Base-by-base conservation (phyloP, 2,329 filamentous ascomycete genomes). In the Colletotrichum sp. region DNA sequence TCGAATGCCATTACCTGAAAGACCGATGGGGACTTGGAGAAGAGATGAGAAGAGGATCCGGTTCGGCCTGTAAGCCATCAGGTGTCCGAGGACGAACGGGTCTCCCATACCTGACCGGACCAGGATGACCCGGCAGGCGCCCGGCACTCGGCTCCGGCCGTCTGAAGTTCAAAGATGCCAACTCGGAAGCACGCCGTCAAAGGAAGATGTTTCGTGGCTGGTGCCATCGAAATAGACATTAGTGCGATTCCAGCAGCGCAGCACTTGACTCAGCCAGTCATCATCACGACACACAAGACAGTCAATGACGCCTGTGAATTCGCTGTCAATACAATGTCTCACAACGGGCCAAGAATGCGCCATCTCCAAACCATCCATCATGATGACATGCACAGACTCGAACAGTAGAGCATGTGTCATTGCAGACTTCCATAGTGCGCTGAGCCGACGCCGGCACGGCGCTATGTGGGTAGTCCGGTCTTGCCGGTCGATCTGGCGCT, bases 401-500 rank as follows among this genome's bases (percentile, higher is more conserved):
- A 28, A 60, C 9, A 18, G n/a, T 15, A 16, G 21, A 28, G 30
- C 18, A 26, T 28, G 24, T 55, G 55, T 68, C 69, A 63, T 71
- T 28, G 5, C 21, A 28, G 52, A 60, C 36, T 21, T 62, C 59
- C 30, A 8, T 63, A 64, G 55, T 49, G 49, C n/a, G 68, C 63
- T 12, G 69, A 67, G 72, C 72, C 24, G 55, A 55, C 52, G 39
- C 69, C 72, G 62, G 72, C 55, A 63, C 18, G 44, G 69, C 52
- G 52, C 69, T 32, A 75, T 68, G 69, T 72, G 55, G 67, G 26
- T 34, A 21, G n/a, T n/a, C 59, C 59, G 72, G n/a, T n/a, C 8
- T 57, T 32, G 26, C 52, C 69, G 39, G 72, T 68, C 57, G 72
- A 72, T 75, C 72, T 75, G 69, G 72, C 63, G 72, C 62, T n/a